Percentiles rank a stretch among this genome's conserved stretches.
phyloP scores from a whole-genome alignment of 176 grass and related monocot genomes.

The Aegilops bicornis region DNA sequence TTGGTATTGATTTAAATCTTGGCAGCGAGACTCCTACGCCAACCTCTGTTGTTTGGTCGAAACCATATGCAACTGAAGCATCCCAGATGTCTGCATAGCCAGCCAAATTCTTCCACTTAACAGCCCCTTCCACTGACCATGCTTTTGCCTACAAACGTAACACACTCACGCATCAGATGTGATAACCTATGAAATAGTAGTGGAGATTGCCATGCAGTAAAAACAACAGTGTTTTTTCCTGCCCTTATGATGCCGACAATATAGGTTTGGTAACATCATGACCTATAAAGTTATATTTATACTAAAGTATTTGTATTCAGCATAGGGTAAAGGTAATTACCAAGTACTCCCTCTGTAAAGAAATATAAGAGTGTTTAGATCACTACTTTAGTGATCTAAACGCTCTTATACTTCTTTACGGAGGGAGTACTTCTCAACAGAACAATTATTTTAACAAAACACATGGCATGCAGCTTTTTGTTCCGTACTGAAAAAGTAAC shows the following conservation, averaged over 20 bases:
- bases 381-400: too few species aligned
- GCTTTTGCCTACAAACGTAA: slow-evolving; percentile 52
- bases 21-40: slow-evolving; percentile 67
- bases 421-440: background rate
- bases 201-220: slow-evolving; percentile 6
- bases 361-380: too few species aligned
- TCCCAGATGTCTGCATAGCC: slow-evolving; percentile 94
- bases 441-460: slow-evolving; percentile 3
- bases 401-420: too few species aligned
- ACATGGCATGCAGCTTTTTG: background rate
- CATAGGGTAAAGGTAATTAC: background rate
- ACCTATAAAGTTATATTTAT: background rate
- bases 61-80: slow-evolving; percentile 72
- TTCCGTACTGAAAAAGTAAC: background rate
- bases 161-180: slow-evolving; percentile 20
- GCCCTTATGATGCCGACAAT: background rate
- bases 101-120: slow-evolving; percentile 86
- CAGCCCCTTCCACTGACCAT: slow-evolving; percentile 73
- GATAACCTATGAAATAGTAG: background rate
- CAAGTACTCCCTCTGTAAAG: background rate
- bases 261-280: background rate
- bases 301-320: background rate
- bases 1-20: slow-evolving; percentile 72
- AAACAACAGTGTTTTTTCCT: background rate
- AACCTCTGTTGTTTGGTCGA: slow-evolving; percentile 70